A percentile compares a stretch with the other conserved stretches of the same genome.
Conservation (phyloP, 805 yeast genomes). For the Starmerella apis region DNA sequence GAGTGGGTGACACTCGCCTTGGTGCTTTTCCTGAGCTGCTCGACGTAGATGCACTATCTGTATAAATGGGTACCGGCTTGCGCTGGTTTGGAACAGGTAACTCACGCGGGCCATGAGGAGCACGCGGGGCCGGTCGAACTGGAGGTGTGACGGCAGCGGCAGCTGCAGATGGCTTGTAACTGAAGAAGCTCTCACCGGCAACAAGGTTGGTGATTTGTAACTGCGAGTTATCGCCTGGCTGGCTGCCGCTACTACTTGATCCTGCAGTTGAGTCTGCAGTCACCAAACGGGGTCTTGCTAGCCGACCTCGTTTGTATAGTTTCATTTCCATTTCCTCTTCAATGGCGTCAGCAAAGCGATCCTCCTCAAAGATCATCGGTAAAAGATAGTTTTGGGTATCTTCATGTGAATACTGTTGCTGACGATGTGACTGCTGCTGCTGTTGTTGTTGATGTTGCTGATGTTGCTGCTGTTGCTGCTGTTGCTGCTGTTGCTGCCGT, state of each 20-base stretch:
- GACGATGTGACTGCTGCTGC: not conserved
- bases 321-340: slow-evolving; percentile 32
- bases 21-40: not conserved
- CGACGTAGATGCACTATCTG: slow-evolving; percentile 1
- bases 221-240: slow-evolving; percentile 16
- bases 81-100: slow-evolving; percentile 11
- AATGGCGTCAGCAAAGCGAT: slow-evolving; percentile 33
- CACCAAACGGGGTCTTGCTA: not conserved
- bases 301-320: slow-evolving; percentile 20
- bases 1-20: not conserved
- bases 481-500: not conserved
- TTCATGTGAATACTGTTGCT: not conserved
- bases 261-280: not conserved
- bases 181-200: slow-evolving; percentile 22
- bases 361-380: slow-evolving; percentile 36
- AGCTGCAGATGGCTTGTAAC: slow-evolving; percentile 23
- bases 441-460: not conserved
- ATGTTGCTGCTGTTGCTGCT: not conserved
- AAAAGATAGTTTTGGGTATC: slow-evolving; percentile 23
- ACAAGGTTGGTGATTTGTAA: slow-evolving; percentile 19
- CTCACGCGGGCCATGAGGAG: slow-evolving; percentile 17
- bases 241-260: slow-evolving; percentile 4
- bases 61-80: slow-evolving; percentile 21
- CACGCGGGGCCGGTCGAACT: slow-evolving; percentile 22
- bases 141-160: slow-evolving; percentile 23